Evolutionary conservation across 1,284 basidiomycete species (phyloP).

Genomic region (Apiotrichum gamsii): DNA sequence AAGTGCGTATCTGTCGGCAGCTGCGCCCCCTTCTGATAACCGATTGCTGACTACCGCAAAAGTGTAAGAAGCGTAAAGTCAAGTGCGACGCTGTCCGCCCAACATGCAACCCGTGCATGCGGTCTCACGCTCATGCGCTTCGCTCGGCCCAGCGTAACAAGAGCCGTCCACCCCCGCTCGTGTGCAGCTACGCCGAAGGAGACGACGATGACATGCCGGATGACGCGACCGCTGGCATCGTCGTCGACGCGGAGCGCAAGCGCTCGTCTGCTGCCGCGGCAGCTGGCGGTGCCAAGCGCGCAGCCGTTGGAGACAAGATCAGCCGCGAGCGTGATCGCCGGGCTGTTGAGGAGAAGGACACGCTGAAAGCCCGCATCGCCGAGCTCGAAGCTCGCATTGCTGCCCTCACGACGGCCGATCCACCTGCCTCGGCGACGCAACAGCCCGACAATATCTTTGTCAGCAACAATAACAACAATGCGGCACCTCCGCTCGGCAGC

Average conservation of each 20-base stretch:
- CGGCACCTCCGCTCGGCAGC: too few species aligned
- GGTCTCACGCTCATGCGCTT: constrained; percentile 41
- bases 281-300: constrained; percentile 5
- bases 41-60: too few species aligned
- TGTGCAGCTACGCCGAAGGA: constrained; percentile 36
- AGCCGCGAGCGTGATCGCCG: constrained; percentile 21
- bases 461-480: background rate
- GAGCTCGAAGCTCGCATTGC: constrained; percentile 35
- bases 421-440: background rate
- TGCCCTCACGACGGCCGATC: constrained; percentile 14
- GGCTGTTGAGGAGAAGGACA: constrained; percentile 29
- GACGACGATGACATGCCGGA: constrained; percentile 15
- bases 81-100: constrained; percentile 41
- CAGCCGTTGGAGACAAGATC: constrained; percentile 7
- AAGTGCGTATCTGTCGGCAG: constrained; percentile 9
- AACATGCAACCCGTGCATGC: constrained; percentile 38
- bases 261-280: background rate
- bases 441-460: background rate
- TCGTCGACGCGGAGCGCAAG: constrained; percentile 8
- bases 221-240: background rate
- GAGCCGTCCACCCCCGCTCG: constrained; percentile 22
- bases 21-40: too few species aligned
- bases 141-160: constrained; percentile 37
- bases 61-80: constrained; percentile 45
- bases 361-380: constrained; percentile 28